Evolutionary conservation across 441 rosid species (phyloP).

Genomic region (Mallotus japonicus): DNA sequence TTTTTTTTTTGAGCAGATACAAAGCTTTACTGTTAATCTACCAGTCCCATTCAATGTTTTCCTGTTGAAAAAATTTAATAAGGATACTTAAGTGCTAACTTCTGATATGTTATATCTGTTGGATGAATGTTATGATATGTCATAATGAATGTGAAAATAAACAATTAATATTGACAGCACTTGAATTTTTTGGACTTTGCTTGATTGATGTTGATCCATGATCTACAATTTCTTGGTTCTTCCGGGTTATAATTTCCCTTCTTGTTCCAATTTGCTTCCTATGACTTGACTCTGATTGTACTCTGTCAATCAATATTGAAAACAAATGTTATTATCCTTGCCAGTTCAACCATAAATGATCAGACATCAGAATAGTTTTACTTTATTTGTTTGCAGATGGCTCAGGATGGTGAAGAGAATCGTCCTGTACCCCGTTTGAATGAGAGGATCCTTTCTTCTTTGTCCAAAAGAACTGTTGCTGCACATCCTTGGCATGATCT

Average conservation of each 20-base stretch:
- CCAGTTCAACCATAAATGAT: constrained; percentile 6
- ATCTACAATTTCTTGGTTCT: constrained; percentile 10
- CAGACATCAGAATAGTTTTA: constrained; percentile 16
- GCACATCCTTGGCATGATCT: constrained; percentile 99
- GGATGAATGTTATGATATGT: not conserved
- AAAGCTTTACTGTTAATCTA: too few relatives aligned
- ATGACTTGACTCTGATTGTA: not conserved
- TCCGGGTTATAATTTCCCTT: not conserved
- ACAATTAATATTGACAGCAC: not conserved
- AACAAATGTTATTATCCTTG: too few relatives aligned
- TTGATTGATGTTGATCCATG: constrained; percentile 5
- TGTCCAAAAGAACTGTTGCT: constrained; percentile 94
- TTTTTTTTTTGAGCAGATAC: not conserved
- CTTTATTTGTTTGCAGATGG: constrained; percentile 50
- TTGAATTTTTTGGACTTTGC: not conserved
- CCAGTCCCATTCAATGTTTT: not conserved
- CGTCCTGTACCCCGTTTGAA: constrained; percentile 60
- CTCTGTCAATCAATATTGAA: not conserved
- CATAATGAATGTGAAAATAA: not conserved
- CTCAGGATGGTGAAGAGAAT: constrained; percentile 35
- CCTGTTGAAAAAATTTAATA: not conserved
- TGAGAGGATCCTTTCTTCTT: constrained; percentile 92
- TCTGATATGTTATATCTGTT: not conserved
- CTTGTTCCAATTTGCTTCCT: not conserved
- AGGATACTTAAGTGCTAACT: not conserved